Percentiles rank a stretch among this genome's conserved stretches.
Evolutionary conservation across 768 basidiomycete genomes (phyloP).

Genomic region (Strobilomyces confusus): DNA sequence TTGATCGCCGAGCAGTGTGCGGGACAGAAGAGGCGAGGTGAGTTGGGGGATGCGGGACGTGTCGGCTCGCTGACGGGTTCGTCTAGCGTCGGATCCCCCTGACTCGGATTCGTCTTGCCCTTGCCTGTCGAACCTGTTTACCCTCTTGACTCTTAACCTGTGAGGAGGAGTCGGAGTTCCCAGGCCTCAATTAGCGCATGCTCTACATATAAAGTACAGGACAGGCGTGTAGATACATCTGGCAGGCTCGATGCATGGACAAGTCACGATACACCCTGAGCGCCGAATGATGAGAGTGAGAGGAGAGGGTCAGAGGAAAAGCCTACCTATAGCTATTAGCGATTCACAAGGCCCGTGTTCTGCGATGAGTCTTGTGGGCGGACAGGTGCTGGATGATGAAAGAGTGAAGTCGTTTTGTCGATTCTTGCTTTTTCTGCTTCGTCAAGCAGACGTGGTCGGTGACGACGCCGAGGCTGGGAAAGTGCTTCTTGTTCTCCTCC

Average conservation of each 20-base stretch:
- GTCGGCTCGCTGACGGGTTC: slow-evolving; percentile 1
- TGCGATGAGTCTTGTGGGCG: background rate
- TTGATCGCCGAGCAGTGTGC: slow-evolving; percentile 17
- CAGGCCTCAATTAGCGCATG: too few species aligned
- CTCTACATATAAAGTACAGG: too few species aligned
- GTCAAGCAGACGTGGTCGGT: slow-evolving; percentile 21
- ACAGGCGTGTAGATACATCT: too few species aligned
- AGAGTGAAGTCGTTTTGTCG: slow-evolving; percentile 15
- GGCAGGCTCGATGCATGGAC: too few species aligned
- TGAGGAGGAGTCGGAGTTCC: too few species aligned
- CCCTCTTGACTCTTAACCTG: background rate
- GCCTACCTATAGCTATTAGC: background rate
- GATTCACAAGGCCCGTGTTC: background rate
- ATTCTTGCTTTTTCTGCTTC: slow-evolving; percentile 12
- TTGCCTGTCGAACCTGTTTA: slow-evolving; percentile 6
- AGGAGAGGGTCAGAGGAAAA: background rate
- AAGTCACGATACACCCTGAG: too few species aligned
- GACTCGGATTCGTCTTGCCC: background rate
- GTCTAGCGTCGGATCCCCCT: background rate
- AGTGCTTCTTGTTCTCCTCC: slow-evolving; percentile 21
- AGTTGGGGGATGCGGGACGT: background rate
- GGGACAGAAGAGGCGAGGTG: slow-evolving; percentile 11
- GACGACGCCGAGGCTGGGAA: slow-evolving; percentile 11
- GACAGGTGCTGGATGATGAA: slow-evolving; percentile 16
- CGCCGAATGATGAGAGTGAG: background rate